Evolutionary conservation across 1,284 basidiomycete genomes (phyloP), one percentile per base, ranked within the genome.

Genomic region (Ceratobasidium sp.): DNA sequence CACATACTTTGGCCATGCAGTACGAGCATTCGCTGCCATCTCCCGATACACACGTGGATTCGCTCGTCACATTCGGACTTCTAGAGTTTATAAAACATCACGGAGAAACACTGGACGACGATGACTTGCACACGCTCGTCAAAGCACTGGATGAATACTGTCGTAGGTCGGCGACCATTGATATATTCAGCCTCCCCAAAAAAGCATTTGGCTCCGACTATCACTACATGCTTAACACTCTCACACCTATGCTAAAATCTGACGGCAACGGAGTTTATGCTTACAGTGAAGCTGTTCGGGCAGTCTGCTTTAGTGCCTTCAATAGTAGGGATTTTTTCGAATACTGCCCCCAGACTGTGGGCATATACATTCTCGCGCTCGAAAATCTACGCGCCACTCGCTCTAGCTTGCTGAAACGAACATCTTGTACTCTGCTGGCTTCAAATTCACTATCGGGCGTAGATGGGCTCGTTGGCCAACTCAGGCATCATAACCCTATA

Each of bases 81-180:
- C 34, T 61, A 40, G 57, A 61, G 34, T n/a, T 61, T n/a, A 40
- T 61, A 19, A 61, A 61, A 6, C 29, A 61, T 17, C 32, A 61
- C 34, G 32, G 17, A 6, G 7, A 13, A 5, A 8, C 5, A 1
- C 57, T 61, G 6, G 32, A 19, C 34, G 9, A 19, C 1, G 9
- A 34, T 40, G 32, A 61, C 13, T 5, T 61, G 15, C 40, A 2
- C 4, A 17, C 2, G 1, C 3, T 40, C 29, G 40, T 37, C 57
- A 17, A 40, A 7, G 34, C 19, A n/a, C n/a, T 61, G 17, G 7
- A 2, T 8, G 8, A 40, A 1, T 61, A 61, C 57, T 17, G 19
- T 6, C 57, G 15, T n/a, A 34, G 57, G 32, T 6, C 57, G 9
- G 29, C 57, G 4, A n/a, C 11, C 15, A 37, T 61, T 8, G 57